Evolutionary conservation across 495 filamentous ascomycete genomes (phyloP), one percentile per base, ranked within the genome.

Genomic region (Hypoxylon fuscum): DNA sequence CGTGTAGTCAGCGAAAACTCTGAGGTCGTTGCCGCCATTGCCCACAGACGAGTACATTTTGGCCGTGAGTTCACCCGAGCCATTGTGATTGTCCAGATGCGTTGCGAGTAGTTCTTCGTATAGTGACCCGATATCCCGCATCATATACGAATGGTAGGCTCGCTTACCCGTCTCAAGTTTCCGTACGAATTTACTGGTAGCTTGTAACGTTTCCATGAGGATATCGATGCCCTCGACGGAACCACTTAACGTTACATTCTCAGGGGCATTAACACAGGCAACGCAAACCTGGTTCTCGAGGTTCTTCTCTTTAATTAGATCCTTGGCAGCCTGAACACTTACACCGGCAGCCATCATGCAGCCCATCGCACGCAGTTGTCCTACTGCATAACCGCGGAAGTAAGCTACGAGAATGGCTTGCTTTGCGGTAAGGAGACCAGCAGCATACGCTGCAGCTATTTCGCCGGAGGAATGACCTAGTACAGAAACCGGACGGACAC

Each of bases 391-490:
- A 22, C 79, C 69, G 11, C 75, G 71, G 64, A 81, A 67, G 74
- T 78, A 74, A 2, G 85, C 79, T 0, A 79, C 67, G 4, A 79
- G 55, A 74, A 87, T 86, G 15, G 77, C 79, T 1, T 77, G 74
- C 6, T 76, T 59, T 5, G 80, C 77, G 0, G 59, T 71, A 12
- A 84, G 34, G 11, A 75, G 66, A 0, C 80, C 79, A 1, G 73
- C 70, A 1, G 77, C 72, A 56, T 81, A 83, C 0, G 81, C 80
- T 3, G 82, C 82, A 27, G 72, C 80, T 51, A 88, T 88, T 59
- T 89, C 86, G 9, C 86, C 86, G 58, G 80, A 84, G 0, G 86
- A 88, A 62, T 89, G 86, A 1, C 86, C 86, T 0, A 86, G 73
- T 0, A 84, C 80, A 21, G 76, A 73, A 1, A 67, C 51, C 0